These are phyloP conservation scores for Zygosaccharomyces lentus DNA, from an alignment of 805 yeast genomes.

Conservation along the genomic window DNA sequence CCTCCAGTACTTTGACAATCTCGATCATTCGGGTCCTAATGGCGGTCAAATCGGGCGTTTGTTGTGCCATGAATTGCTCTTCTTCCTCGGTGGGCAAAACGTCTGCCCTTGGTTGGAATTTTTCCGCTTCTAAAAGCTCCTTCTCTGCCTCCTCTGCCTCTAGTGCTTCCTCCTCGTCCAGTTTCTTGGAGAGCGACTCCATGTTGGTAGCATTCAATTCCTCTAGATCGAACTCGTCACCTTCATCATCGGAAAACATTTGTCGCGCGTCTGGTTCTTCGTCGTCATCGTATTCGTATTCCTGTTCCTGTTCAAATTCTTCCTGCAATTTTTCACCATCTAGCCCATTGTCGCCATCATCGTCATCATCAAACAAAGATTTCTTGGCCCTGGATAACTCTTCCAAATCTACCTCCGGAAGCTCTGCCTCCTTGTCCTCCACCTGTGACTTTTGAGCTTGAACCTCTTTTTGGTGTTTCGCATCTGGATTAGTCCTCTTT, in stretches of 20 bases:
- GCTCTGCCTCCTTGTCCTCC: constrained; percentile 37
- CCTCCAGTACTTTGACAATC: constrained; percentile 88
- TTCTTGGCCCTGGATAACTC: constrained; percentile 67
- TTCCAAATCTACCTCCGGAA: constrained; percentile 65
- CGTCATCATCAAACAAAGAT: constrained; percentile 61
- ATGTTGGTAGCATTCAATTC: constrained; percentile 73
- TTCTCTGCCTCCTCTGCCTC: constrained; percentile 61
- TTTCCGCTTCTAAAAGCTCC: constrained; percentile 55
- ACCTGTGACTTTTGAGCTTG: constrained; percentile 22
- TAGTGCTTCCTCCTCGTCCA: constrained; percentile 56
- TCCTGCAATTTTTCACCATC: constrained; percentile 36
- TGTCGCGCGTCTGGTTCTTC: constrained; percentile 46
- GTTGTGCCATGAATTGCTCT: constrained; percentile 49
- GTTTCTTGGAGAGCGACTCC: constrained; percentile 67
- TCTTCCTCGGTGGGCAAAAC: constrained; percentile 69
- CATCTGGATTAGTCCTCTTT: constrained; percentile 7
- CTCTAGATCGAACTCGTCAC: constrained; percentile 61
- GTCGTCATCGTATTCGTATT: constrained; percentile 42
- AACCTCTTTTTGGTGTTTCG: constrained; percentile 26
- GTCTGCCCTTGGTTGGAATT: constrained; percentile 66
- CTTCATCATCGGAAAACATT: constrained; percentile 79
- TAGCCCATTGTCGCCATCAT: constrained; percentile 19
- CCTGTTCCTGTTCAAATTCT: constrained; percentile 59
- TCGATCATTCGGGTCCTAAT: constrained; percentile 93
- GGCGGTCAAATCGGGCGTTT: constrained; percentile 71